Evolutionary conservation across 129 eudicot genomes (phyloP), one percentile per base, ranked within the genome.

Genomic region (Escallonia herrerae): DNA sequence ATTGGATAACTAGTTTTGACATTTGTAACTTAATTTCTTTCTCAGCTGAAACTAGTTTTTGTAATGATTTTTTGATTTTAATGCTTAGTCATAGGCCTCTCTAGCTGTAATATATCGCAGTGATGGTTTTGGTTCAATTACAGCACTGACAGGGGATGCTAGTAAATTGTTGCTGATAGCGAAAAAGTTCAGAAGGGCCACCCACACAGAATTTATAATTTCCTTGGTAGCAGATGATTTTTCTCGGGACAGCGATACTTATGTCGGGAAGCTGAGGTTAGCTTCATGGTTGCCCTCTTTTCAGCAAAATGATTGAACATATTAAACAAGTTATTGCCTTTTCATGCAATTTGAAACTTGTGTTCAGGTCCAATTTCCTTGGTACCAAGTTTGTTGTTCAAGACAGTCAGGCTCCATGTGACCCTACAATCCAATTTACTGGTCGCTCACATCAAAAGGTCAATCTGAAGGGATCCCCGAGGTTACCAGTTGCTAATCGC

Each of bases 181-280:
- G 2, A 89, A 71, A 80, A 85, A 82, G 80, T 68, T 89, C 67
- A 75, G 86, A 66, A 85, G 77, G 80, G 82, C 90, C 58, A 82
- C 77, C 3, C 77, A 78, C 65, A 85, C 87, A 40, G 85, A 82
- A 10, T 82, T 82, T 76, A 10, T 79, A 51, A 71, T 89, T 68
- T 89, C 96, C 0, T 74, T 89, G 40, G 63, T 70, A 45, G 74
- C 74, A 22, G 78, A 83, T 57, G 82, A 77, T 50, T 82, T 89
- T 62, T 80, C 82, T 64, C 76, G 77, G 73, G 56, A 79, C 41
- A 83, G 81, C 68, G 74, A 80, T 64, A 76, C 81, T 50, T 87
- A 85, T 53, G 81, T 84, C 46, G 97, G 97, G 60, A 87, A 73
- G 73, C 64, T 91, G 60, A 91, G 97, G 97, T 85, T 62, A 64